phyloP scores from a whole-genome alignment of 257 asterid genomes.

The Solanum dulcamara region DNA sequence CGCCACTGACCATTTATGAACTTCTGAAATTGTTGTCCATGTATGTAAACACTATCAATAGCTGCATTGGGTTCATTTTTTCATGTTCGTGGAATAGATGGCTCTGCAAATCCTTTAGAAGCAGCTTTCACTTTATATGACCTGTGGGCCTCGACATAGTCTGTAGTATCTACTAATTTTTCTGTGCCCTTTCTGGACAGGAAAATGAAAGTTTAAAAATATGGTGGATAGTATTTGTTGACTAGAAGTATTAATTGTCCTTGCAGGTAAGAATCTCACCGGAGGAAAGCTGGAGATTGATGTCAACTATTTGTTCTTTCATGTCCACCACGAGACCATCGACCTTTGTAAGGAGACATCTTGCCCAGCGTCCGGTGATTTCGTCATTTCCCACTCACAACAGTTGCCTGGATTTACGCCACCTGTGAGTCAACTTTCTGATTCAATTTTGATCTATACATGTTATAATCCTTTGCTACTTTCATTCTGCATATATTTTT shows the following conservation, averaged over 20 bases:
- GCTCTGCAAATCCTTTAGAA: neutral
- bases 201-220: neutral
- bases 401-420: conserved; percentile 71
- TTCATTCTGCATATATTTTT: neutral
- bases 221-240: neutral
- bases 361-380: conserved; percentile 73
- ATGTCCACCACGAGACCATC: conserved; percentile 39
- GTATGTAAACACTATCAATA: neutral
- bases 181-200: neutral
- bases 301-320: conserved; percentile 40
- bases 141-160: neutral
- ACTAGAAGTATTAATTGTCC: neutral
- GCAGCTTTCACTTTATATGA: neutral
- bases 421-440: conserved; percentile 42
- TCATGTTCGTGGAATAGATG: neutral
- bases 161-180: neutral
- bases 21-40: neutral
- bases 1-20: neutral
- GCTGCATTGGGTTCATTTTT: neutral
- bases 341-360: conserved; percentile 66
- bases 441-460: neutral
- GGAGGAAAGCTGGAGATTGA: conserved; percentile 64
- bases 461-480: neutral
- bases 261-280: conserved; percentile 45
- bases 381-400: conserved; percentile 64